Evolutionary conservation across 2,329 filamentous ascomycete genomes (phyloP), one percentile per base, ranked within the genome.

Genomic region (Penicillium oxalicum): DNA sequence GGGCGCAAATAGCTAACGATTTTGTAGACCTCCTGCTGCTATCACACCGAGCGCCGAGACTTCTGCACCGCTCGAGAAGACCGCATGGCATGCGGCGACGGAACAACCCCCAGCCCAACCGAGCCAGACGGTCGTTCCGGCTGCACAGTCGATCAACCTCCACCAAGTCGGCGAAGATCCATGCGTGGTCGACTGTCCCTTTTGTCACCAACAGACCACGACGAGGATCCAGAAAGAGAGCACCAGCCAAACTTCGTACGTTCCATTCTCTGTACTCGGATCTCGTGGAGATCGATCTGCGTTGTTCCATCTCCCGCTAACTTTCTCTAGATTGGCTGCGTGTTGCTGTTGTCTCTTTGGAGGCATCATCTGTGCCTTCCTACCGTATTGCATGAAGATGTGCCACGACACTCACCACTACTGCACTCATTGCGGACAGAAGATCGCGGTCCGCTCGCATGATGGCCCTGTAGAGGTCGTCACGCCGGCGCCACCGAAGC

Each of bases 321-420:
- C 6, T 4, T 12, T 11, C 9, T 4, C 13, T 13, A 56, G 53
- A 11, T 42, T 52, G 49, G 53, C 52, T 1, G 51, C 53, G 2
- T 36, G 48, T 3, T 39, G 47, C 13, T 56, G 51, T 12, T 56
- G 53, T 47, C 40, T 56, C 7, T 47, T 56, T 8, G 53, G 53
- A 5, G 53, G 53, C 6, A 48, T 54, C 6, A 43, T 38, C 37
- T 50, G 49, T n/a, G 53, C 52, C 18, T 54, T 54, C 12, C 27
- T 56, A 11, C 53, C 53, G 0, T 56, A 28, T 12, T 56, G 53
- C 13, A 50, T 54, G 47, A 34, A 56, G 34, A 54, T 56, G 53
- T 56, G 53, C 13, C 53, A 56, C 11, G 52, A 56, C 9, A 36
- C 40, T 5, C 53, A 56, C 29, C 53, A 56, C 12, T 56, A 50